phyloP scores from a whole-genome alignment of 1,139 yeast genomes.

The Sugiyamaella paludigena region DNA sequence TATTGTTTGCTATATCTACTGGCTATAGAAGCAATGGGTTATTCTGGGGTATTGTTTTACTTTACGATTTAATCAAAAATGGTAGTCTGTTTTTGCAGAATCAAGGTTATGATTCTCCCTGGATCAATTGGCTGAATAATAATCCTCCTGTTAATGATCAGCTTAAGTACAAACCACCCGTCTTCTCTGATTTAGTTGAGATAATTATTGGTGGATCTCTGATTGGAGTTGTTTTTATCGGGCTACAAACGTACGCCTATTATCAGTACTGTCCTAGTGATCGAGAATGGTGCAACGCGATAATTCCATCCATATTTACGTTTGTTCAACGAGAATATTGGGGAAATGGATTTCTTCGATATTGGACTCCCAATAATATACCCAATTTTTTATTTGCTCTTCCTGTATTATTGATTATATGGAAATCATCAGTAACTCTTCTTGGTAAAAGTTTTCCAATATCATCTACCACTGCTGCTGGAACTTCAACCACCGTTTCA shows the following conservation, averaged over 20 bases:
- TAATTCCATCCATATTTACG: slow-evolving; percentile 61
- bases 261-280: slow-evolving; percentile 62
- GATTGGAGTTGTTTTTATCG: slow-evolving; percentile 48
- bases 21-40: slow-evolving; percentile 74
- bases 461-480: too few relatives aligned
- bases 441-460: not conserved
- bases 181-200: not conserved
- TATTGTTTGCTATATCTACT: slow-evolving; percentile 54
- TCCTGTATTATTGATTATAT: slow-evolving; percentile 56
- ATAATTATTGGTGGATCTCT: slow-evolving; percentile 53
- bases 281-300: slow-evolving; percentile 64
- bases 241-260: slow-evolving; percentile 55
- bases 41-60: slow-evolving; percentile 64
- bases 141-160: too few relatives aligned
- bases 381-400: slow-evolving; percentile 80
- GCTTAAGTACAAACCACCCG: too few relatives aligned
- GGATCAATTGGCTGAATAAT: too few relatives aligned
- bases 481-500: too few relatives aligned
- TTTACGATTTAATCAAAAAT: slow-evolving; percentile 47
- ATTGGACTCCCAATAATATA: slow-evolving; percentile 77
- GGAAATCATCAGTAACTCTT: slow-evolving; percentile 2
- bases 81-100: slow-evolving; percentile 4
- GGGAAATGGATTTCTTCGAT: slow-evolving; percentile 75
- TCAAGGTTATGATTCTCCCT: not conserved
- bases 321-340: slow-evolving; percentile 81